Conservation (phyloP, 306 rosid genomes). For the Cucurbita ficifolia region DNA sequence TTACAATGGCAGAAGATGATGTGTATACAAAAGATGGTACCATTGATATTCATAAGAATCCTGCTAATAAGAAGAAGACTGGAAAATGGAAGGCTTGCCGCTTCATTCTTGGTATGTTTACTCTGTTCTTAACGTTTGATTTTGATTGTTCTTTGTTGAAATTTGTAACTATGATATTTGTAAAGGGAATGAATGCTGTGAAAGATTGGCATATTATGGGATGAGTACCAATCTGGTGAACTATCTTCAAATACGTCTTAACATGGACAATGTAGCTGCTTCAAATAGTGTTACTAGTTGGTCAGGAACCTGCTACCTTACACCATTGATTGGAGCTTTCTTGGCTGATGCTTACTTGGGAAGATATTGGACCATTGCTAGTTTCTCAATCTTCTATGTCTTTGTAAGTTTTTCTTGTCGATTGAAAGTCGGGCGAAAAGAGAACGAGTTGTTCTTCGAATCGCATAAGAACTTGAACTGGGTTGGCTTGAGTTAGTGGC, state of each 20-base stretch:
- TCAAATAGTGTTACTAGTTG: slow-evolving; percentile 58
- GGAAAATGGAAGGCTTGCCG: slow-evolving; percentile 81
- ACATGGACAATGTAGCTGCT: slow-evolving; percentile 46
- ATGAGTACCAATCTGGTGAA: slow-evolving; percentile 83
- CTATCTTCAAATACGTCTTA: slow-evolving; percentile 46
- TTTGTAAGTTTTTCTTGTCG: slow-evolving; percentile 30
- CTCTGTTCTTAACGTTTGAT: background rate
- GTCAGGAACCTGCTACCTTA: slow-evolving; percentile 75
- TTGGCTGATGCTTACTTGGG: slow-evolving; percentile 83
- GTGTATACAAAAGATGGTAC: slow-evolving; percentile 65
- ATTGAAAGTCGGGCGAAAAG: background rate
- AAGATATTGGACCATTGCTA: slow-evolving; percentile 91
- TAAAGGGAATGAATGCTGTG: slow-evolving; percentile 69
- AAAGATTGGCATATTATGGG: slow-evolving; percentile 88
- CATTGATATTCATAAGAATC: slow-evolving; percentile 28
- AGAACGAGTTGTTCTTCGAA: background rate
- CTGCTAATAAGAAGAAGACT: slow-evolving; percentile 56
- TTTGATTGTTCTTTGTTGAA: background rate
- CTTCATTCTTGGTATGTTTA: slow-evolving; percentile 59
- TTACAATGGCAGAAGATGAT: slow-evolving; percentile 33
- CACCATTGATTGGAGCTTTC: slow-evolving; percentile 87
- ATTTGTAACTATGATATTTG: slow-evolving; percentile 1
- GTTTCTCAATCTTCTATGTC: slow-evolving; percentile 47
- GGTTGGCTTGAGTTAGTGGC: background rate
- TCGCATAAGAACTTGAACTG: background rate